Base-by-base conservation (phyloP, 192 early-diverging fungal genomes). In the Cetraspora pellucida region DNA sequence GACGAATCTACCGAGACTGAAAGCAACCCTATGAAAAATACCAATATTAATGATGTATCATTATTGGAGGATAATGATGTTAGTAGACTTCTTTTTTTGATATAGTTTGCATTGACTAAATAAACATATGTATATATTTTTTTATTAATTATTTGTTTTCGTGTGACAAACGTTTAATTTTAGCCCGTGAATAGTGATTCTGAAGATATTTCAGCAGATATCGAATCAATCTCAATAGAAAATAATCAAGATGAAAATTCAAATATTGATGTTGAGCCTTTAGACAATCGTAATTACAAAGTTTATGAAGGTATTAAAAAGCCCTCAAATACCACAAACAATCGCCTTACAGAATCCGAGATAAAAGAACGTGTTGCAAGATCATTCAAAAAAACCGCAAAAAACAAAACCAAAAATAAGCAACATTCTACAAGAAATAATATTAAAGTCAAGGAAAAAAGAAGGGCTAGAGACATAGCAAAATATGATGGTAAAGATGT, bases 291-390 rank as follows among this genome's bases (percentile, higher is more conserved):
- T 27, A 77, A 77, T 2, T 88, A 80, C 69, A 85, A 85, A 47
- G 87, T 85, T 4, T 81, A 89, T 58, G 79, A 85, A 9, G 88
- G 88, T 77, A 79, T 60, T 4, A 72, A 68, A 16, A 80, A 75
- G 11, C 80, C 76, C n/a, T 25, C 65, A 8, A 8, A 37, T 23
- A 74, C 80, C 0, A 67, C 75, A 17, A 54, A 54, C 8, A 82
- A 69, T 30, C 70, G 63, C 27, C 75, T 85, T 61, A 81, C 83
- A 30, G 79, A 82, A 21, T 80, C 79, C 10, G 83, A 80, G 6
- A 88, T 89, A 58, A 87, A 89, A 75, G 81, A 85, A 23, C 81
- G 82, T 61, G 88, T 89, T 8, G 79, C 87, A 3, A 75, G 78
- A 44, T 73, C 81, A 19, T 70, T 89, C 19, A 66, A 73, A 37